Conservation (phyloP, 129 eudicot species). For the Calendula officinalis region DNA sequence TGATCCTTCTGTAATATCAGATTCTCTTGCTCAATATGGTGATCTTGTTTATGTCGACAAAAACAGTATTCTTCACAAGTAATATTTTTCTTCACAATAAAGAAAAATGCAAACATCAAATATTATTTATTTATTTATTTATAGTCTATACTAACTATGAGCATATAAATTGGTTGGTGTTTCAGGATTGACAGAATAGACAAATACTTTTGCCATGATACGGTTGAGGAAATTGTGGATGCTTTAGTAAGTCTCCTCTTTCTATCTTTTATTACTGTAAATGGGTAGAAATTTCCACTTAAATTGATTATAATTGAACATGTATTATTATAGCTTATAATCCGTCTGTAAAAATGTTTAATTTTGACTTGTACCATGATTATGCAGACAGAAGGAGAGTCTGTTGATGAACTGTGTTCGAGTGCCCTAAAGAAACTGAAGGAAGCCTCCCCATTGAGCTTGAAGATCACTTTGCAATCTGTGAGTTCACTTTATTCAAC, state of each 20-base stretch:
- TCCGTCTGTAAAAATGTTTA: background rate
- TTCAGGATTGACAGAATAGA: constrained; percentile 78
- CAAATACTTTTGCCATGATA: constrained; percentile 68
- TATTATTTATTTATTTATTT: background rate
- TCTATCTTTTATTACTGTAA: background rate
- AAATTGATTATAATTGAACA: background rate
- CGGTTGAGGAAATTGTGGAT: constrained; percentile 83
- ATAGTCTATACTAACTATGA: background rate
- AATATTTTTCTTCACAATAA: constrained; percentile 13
- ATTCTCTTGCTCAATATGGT: constrained; percentile 83
- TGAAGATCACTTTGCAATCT: constrained; percentile 79
- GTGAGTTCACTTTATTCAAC: constrained; percentile 44
- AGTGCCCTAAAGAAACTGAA: constrained; percentile 56
- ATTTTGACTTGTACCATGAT: constrained; percentile 1
- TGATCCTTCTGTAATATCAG: constrained; percentile 68
- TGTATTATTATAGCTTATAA: background rate
- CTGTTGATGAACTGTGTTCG: constrained; percentile 47
- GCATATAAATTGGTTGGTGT: constrained; percentile 17
- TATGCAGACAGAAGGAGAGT: constrained; percentile 36
- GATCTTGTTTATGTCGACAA: constrained; percentile 65
- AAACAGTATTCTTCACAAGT: constrained; percentile 67
- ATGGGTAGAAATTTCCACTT: background rate
- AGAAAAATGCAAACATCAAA: constrained; percentile 1
- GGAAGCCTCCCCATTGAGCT: constrained; percentile 90
- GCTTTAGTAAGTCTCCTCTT: constrained; percentile 63